A percentile compares a stretch with the other conserved stretches of the same genome.
Evolutionary conservation across 2,329 filamentous ascomycete species (phyloP).

Genomic region (Xylariales sp.): DNA sequence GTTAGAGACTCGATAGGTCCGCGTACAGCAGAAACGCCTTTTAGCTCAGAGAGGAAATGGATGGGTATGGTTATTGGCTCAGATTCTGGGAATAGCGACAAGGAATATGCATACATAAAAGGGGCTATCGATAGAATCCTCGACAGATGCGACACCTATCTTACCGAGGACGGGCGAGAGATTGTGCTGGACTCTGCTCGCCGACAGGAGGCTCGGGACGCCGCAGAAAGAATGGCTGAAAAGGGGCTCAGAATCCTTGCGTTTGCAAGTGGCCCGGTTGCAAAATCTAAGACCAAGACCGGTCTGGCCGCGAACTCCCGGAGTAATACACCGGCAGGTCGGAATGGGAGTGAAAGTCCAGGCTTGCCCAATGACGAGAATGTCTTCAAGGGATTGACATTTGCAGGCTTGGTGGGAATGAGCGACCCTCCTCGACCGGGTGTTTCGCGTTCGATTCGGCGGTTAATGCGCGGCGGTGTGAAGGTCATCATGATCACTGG

Average conservation of each 20-base stretch:
- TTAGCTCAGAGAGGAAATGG: conserved; percentile 97
- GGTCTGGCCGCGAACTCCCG: conserved; percentile 32
- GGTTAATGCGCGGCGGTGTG: conserved; percentile 88
- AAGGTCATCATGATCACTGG: conserved; percentile 99
- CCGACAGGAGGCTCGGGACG: conserved; percentile 68
- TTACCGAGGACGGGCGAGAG: conserved; percentile 81
- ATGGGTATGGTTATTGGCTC: conserved; percentile 89
- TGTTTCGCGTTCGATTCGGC: conserved; percentile 82
- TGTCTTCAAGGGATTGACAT: conserved; percentile 75
- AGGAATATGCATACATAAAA: conserved; percentile 90
- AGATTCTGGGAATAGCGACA: conserved; percentile 52
- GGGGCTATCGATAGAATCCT: conserved; percentile 87
- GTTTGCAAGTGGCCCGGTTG: conserved; percentile 79
- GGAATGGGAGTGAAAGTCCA: conserved; percentile 33
- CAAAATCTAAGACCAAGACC: conserved; percentile 40
- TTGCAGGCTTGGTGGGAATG: conserved; percentile 94
- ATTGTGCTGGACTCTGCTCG: conserved; percentile 75
- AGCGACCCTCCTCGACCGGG: conserved; percentile 90
- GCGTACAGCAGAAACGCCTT: conserved; percentile 81
- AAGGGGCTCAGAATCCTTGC: conserved; percentile 87
- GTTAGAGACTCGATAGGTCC: conserved; percentile 80
- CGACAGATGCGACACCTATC: conserved; percentile 82
- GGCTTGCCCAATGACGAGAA: conserved; percentile 56
- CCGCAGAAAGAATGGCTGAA: conserved; percentile 80
- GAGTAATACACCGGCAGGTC: conserved; percentile 46